These are phyloP conservation scores for Lathyrus oleraceus DNA, from an alignment of 306 rosid genomes.

Conservation along the genomic window DNA sequence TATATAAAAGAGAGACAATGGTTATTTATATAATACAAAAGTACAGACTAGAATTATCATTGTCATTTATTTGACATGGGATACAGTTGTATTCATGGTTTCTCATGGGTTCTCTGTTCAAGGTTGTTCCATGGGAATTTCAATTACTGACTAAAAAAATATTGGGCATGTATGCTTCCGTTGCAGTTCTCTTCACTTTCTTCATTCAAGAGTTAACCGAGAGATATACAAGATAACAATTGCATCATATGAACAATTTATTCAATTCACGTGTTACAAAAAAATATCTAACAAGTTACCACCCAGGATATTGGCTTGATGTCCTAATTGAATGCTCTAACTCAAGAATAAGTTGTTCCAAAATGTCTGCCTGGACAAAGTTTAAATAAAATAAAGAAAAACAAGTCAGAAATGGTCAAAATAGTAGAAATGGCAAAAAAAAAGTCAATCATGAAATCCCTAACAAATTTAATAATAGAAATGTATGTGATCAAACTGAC, in stretches of 20 bases:
- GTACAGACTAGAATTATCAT: slow-evolving; percentile 14
- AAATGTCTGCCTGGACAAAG: slow-evolving; percentile 81
- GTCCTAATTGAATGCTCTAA: slow-evolving; percentile 72
- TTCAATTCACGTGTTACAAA: slow-evolving; percentile 19
- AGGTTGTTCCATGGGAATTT: slow-evolving; percentile 8
- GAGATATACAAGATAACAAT: slow-evolving; percentile 8
- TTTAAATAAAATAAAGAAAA: slow-evolving; percentile 20
- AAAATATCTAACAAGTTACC: slow-evolving; percentile 44
- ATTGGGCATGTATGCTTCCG: not conserved
- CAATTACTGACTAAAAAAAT: not conserved
- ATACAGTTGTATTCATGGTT: not conserved
- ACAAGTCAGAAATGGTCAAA: slow-evolving; percentile 18
- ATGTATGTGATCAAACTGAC: slow-evolving; percentile 47
- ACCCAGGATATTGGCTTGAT: slow-evolving; percentile 71
- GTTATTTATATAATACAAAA: slow-evolving; percentile 26
- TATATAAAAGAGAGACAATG: slow-evolving; percentile 38
- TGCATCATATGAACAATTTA: not conserved
- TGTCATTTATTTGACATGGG: slow-evolving; percentile 1
- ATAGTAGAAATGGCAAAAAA: slow-evolving; percentile 15
- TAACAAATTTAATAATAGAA: slow-evolving; percentile 13
- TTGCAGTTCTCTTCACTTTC: slow-evolving; percentile 17
- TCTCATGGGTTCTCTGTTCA: not conserved
- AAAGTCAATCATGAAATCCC: not conserved
- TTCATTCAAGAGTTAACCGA: slow-evolving; percentile 16
- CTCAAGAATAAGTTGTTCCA: slow-evolving; percentile 81